Evolutionary conservation across 2,329 filamentous ascomycete genomes (phyloP), one percentile per base, ranked within the genome.

Genomic region (Claviceps sp.): DNA sequence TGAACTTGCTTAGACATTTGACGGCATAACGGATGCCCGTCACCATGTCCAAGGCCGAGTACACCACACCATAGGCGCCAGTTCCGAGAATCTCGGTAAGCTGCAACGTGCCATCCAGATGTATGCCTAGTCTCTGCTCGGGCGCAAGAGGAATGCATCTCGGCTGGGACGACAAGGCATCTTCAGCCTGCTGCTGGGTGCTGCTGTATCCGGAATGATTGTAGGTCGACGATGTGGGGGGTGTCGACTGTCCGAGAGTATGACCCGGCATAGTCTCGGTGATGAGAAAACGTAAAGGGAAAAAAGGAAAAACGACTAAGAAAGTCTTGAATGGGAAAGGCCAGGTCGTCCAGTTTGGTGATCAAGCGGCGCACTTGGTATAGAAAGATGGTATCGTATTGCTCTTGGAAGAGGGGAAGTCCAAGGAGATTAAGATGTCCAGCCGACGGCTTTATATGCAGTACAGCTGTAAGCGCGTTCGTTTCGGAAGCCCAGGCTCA

Each of bases 11-110:
- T 65, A 98, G 78, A 55, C 90, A 91, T 77, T 98, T 98, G 65
- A 98, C 91, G 57, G 93, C 93, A 75, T 95, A 98, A 58, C 81
- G 83, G 54, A 82, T 78, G 65, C 85, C 80, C 59, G 83, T 91
- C 66, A 84, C 84, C 65, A 91, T 80, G 71, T 93, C 90, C 70
- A 86, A 75, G 62, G 90, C 90, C 58, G 84, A 82, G 73, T 97
- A 97, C 26, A 98, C 93, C 43, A 96, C 90, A 58, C 93, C 93
- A 70, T 98, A 98, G 53, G 93, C 93, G 60, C 93, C 93, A 49
- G 91, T 87, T 58, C 93, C 93, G 56, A 97, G 78, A 61, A 97
- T 87, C 56, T 82, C 80, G 57, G 83, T 88, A 62, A 97, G 75
- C 72, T 91, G 84, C 60, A 96, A 78, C 65, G 86, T 83, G 65